These are phyloP conservation scores for Triadica sebifera DNA, from an alignment of 345 rosid species.

Conservation along the genomic window DNA sequence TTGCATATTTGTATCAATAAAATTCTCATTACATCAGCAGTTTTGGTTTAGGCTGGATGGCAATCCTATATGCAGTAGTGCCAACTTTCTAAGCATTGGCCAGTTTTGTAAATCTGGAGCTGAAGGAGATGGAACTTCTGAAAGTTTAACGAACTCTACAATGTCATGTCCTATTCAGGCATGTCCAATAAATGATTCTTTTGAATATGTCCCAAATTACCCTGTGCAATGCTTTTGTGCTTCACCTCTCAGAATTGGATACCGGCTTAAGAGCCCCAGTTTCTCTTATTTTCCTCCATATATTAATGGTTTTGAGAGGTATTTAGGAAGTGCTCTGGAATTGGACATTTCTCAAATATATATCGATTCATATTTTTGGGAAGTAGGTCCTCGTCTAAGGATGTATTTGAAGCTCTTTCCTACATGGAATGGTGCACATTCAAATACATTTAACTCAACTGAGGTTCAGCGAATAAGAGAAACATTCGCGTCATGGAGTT, in stretches of 20 bases:
- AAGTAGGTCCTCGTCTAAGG: conserved; percentile 61
- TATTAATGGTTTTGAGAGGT: conserved; percentile 37
- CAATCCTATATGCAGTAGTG: conserved; percentile 67
- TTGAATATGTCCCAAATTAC: conserved; percentile 64
- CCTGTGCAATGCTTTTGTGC: conserved; percentile 70
- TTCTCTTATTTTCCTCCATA: conserved; percentile 72
- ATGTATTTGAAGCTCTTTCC: conserved; percentile 68
- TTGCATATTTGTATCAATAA: conserved; percentile 8
- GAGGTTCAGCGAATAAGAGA: conserved; percentile 62
- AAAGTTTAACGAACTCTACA: conserved; percentile 30
- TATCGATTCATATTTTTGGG: conserved; percentile 60
- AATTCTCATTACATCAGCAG: conserved; percentile 29
- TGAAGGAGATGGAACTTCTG: conserved; percentile 28
- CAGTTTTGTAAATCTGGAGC: conserved; percentile 40
- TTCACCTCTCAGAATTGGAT: conserved; percentile 73
- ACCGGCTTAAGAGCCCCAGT: conserved; percentile 89
- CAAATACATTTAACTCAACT: conserved; percentile 45
- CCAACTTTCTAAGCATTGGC: conserved; percentile 41
- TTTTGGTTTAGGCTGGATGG: conserved; percentile 64
- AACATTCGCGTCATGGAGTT: conserved; percentile 61
- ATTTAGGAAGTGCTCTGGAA: conserved; percentile 48
- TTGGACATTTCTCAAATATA: conserved; percentile 59
- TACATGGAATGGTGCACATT: conserved; percentile 1
- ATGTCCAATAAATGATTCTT: conserved; percentile 63
- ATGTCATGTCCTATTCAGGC: conserved; percentile 44